phyloP scores from a whole-genome alignment of 768 basidiomycete genomes.

The Lentinula boryana region DNA sequence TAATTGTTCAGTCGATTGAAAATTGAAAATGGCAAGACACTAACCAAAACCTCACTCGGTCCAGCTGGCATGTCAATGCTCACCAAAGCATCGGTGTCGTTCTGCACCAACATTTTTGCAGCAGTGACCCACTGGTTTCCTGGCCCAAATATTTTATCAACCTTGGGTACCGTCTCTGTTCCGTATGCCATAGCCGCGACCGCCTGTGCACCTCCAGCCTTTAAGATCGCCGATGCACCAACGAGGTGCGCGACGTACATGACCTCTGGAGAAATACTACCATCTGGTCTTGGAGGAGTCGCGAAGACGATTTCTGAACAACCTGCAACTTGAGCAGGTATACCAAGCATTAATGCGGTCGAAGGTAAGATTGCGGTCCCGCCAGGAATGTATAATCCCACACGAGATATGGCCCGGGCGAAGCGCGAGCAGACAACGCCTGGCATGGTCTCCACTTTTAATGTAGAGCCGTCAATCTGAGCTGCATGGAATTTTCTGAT shows the following conservation, averaged over 20 bases:
- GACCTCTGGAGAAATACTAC: constrained; percentile 92
- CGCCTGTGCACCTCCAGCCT: constrained; percentile 96
- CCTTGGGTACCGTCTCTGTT: constrained; percentile 91
- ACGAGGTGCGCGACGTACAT: constrained; percentile 92
- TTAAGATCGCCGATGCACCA: constrained; percentile 85
- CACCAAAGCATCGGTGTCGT: constrained; percentile 93
- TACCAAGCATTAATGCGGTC: constrained; percentile 96
- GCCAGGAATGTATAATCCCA: constrained; percentile 95
- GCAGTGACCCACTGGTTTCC: constrained; percentile 99
- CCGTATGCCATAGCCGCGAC: constrained; percentile 96
- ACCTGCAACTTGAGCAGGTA: constrained; percentile 95
- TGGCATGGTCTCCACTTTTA: constrained; percentile 95
- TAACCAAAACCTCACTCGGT: constrained; percentile 92
- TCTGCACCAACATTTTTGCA: constrained; percentile 98
- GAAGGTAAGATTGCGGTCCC: constrained; percentile 95
- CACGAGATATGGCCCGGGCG: constrained; percentile 89
- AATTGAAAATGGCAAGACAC: constrained; percentile 22
- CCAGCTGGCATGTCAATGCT: constrained; percentile 99
- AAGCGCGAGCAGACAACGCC: constrained; percentile 96
- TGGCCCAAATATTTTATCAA: constrained; percentile 98
- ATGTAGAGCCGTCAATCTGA: constrained; percentile 62
- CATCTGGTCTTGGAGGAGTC: constrained; percentile 92
- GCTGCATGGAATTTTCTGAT: constrained; percentile 89
- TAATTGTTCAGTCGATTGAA: not conserved
- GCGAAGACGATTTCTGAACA: constrained; percentile 90